Base-by-base conservation (phyloP, 2,329 filamentous ascomycete genomes). In the Taxawa tesnikishii region DNA sequence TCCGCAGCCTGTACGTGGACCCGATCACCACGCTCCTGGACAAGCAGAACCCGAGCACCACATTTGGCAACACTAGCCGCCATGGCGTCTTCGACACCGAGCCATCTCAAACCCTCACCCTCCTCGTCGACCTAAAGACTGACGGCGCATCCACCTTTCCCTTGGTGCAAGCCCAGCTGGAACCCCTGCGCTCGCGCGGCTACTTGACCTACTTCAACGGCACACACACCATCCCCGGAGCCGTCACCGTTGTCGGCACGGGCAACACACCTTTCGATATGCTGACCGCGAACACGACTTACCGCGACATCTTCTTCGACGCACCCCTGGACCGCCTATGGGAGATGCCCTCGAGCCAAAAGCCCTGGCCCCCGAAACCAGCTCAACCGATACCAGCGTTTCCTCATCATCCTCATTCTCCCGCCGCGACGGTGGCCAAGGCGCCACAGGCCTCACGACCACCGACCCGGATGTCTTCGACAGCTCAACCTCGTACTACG, bases 71-170 rank as follows among this genome's bases (percentile, higher is more conserved):
- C 35, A 59, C 52, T 5, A 62, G 57, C 3, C 48, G 43, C 2
- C 42, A 49, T 11, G 78, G 79, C 9, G 56, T 83, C 4, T 66
- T 63, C 32, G 61, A 65, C 26, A 40, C 47, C 8, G 50, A 55
- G 17, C 48, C 53, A 0, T 39, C 38, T 5, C 52, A 55, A 25
- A 50, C 70, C 0, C 52, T 82, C 1, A 61, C 70, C 4, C 62
- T 85, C 4, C 62, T 84, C 4, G 64, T 85, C 17, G 80, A 85
- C 50, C 58, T 84, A 48, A 85, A 85, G 54, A 74, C 66, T 2
- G 50, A 63, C 15, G 68, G 67, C 1, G 46, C 52, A 4, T 51
- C 59, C 14, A 71, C 68, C 2, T 74, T 68, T 58, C 62, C 62
- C 0, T 52, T 64, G 29, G 64, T 79, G 0, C 41, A 70, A 11